Evolutionary conservation across 2,329 filamentous ascomycete genomes (phyloP), one percentile per base, ranked within the genome.

Genomic region (Scolecobasidium constrictum): DNA sequence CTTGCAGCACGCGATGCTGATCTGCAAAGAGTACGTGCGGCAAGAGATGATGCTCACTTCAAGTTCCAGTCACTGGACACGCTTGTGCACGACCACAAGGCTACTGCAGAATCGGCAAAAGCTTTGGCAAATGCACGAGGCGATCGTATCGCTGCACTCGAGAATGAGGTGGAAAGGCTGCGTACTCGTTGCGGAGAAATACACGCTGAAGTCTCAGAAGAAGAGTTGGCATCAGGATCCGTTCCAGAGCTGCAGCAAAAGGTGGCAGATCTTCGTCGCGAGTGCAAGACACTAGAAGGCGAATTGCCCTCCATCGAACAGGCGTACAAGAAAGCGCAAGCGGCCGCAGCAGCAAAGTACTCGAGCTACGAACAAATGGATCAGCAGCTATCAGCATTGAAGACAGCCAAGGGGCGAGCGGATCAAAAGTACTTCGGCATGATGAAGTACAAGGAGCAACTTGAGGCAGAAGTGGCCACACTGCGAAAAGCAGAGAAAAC

Each of bases 381-480:
- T 9, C 23, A 42, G 23, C 31, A 35, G 69, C 90, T 28, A 67
- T 77, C 15, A 70, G 83, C 18, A 3, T 66, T 93, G 16, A 77
- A 77, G 33, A 85, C 86, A 0, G 87, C 98, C 63, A 98, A 98
- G 67, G 80, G 82, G 50, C 96, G 95, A 62, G 90, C 90, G 1
- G 92, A 98, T 56, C 90, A 96, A 57, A 96, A 96, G 63, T 98
- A 94, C 59, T 96, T 96, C 60, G 86, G 85, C 1, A 86, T 88
- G 6, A 87, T 94, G 71, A 95, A 94, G 59, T 83, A 88, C 52
- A 93, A 90, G 56, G 90, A 96, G 55, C 81, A 83, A 35, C 75
- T 86, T 40, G 82, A 87, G 45, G 72, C 76, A 46, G 90, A 96
- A 63, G 81, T 93, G 37, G 75, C 84, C 51, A 75, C 81, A 3